Conservation (phyloP, 2,329 filamentous ascomycete species). For the Colletotrichum sp. region DNA sequence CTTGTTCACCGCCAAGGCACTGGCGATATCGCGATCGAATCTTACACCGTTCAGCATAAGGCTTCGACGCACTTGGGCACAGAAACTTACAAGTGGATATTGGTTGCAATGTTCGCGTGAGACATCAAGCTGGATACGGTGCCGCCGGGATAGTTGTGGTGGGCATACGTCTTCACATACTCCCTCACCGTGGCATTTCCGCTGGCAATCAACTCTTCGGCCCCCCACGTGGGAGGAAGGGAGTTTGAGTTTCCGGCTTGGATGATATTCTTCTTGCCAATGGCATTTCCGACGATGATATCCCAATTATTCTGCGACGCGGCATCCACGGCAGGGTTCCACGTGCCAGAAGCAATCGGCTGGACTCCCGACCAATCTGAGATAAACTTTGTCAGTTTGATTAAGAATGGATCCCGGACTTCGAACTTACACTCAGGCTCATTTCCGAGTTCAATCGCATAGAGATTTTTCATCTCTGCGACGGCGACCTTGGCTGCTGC, state of each 20-base stretch:
- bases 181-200: slow-evolving; percentile 38
- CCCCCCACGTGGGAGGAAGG: slow-evolving; percentile 40
- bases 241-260: slow-evolving; percentile 46
- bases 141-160: slow-evolving; percentile 55
- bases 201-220: slow-evolving; percentile 41
- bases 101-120: slow-evolving; percentile 43
- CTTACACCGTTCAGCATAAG: slow-evolving; percentile 27
- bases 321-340: slow-evolving; percentile 41
- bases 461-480: slow-evolving; percentile 49
- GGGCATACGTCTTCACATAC: slow-evolving; percentile 47
- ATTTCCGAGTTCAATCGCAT: slow-evolving; percentile 62
- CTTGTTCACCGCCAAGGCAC: slow-evolving; percentile 42
- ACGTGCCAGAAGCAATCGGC: slow-evolving; percentile 40
- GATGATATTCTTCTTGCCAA: slow-evolving; percentile 38
- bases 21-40: slow-evolving; percentile 45
- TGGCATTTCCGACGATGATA: slow-evolving; percentile 37
- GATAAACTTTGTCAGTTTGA: not conserved
- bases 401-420: not conserved
- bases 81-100: slow-evolving; percentile 24
- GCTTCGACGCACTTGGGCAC: not conserved
- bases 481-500: slow-evolving; percentile 52
- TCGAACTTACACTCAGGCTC: slow-evolving; percentile 56
- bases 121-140: slow-evolving; percentile 48
- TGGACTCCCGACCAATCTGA: slow-evolving; percentile 41
- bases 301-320: slow-evolving; percentile 44